Base-by-base conservation (phyloP, 2,329 filamentous ascomycete genomes). In the Acrocalymma vagum region DNA sequence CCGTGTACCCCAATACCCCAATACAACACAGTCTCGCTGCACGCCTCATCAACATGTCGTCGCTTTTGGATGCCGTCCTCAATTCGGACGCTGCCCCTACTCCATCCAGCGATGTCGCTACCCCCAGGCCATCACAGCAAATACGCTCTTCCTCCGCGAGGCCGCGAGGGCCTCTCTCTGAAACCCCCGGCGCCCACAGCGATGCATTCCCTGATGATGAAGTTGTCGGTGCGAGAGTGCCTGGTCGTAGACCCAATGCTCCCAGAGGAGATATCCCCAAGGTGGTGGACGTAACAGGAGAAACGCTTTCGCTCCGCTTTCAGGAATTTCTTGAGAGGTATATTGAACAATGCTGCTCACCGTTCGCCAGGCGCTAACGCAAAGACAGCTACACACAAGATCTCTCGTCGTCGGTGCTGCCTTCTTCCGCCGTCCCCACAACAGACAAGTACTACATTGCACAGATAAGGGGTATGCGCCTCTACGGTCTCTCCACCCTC, bases 371-470 rank as follows among this genome's bases (percentile, higher is more conserved):
- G 11, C 13, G 24, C 49, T 67, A 27, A 62, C 32, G 31, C 5
- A 13, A 21, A 3, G 8, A 25, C 25, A 77, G 74, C 43, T 93
- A 86, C 63, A 76, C 83, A 42, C 87, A 92, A 70, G 85, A 88
- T 13, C 84, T 84, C 3, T 75, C 79, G 5, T 76, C 84, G 3
- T 87, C 81, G 6, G 77, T 82, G 10, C 80, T 78, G 6, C 85
- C 86, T 8, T 87, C 88, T 11, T 90, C 86, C 62, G 48, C 45
- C 17, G 84, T 85, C 18, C 78, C 84, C 29, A 86, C 84, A 4
- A 89, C 87, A 17, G 86, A 91, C 73, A 89, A 87, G 66, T 92
- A 91, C 74, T 95, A 94, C 69, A 79, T 94, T 42, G 87, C 87
- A 33, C 89, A 92, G 72, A 90, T 95, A 56, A 85, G 88, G 61